Conservation (phyloP, 129 eudicot genomes). For the Lactuca sativa region DNA sequence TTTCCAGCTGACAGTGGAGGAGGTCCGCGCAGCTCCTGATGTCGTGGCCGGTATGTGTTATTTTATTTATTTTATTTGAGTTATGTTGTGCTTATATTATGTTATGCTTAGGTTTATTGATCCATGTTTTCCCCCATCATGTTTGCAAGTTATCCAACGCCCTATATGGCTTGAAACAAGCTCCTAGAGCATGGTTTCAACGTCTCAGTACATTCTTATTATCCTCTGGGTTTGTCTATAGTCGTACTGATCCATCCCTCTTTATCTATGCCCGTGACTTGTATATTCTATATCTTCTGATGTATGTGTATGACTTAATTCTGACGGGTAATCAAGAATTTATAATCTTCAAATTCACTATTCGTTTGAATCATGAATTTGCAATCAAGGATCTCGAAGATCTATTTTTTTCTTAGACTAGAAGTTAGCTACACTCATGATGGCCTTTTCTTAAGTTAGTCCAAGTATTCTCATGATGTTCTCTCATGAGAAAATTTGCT, state of each 20-base stretch:
- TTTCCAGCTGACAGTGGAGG: too few relatives aligned
- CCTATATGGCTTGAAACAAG: slow-evolving; percentile 1
- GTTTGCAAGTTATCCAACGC: slow-evolving; percentile 8
- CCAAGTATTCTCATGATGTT: neutral
- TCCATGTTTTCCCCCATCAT: too few relatives aligned
- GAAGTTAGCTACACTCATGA: too few relatives aligned
- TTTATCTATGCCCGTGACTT: neutral
- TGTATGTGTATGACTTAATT: slow-evolving; percentile 1
- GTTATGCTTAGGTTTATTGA: too few relatives aligned
- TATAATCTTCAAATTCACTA: neutral
- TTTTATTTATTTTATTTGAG: too few relatives aligned
- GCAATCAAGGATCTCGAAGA: too few relatives aligned
- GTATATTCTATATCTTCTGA: neutral
- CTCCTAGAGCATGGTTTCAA: slow-evolving; percentile 3
- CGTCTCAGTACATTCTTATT: neutral
- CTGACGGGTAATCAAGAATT: neutral
- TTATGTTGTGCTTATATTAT: too few relatives aligned
- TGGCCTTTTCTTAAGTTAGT: neutral
- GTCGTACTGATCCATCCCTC: neutral
- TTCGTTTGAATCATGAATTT: neutral
- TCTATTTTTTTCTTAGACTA: too few relatives aligned
- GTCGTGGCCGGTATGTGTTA: too few relatives aligned
- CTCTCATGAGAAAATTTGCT: neutral
- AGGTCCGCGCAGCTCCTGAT: too few relatives aligned
- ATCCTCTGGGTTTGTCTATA: neutral